Evolutionary conservation across 352 stramenopile genomes (phyloP).

Genomic region (Pythium inflatum): DNA sequence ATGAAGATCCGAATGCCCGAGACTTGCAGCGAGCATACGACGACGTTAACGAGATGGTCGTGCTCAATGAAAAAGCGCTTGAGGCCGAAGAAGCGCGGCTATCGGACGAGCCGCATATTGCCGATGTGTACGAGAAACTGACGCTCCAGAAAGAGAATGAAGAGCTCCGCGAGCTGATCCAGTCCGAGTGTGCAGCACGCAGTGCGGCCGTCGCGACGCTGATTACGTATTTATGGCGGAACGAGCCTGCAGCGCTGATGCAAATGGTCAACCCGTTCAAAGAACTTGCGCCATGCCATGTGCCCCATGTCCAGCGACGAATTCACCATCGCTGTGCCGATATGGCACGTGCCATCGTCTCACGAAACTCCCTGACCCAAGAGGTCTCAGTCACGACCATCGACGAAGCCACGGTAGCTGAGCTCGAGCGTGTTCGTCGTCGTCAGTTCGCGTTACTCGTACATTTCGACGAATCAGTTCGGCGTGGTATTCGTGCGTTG

Average conservation of each 20-base stretch:
- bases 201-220: constrained; percentile 43
- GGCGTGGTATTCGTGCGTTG: no score
- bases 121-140: constrained; percentile 25
- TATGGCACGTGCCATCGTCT: no score
- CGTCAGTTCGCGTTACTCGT: no score
- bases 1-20: neutral
- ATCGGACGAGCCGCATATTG: constrained; percentile 23
- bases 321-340: constrained; percentile 16
- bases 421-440: no score
- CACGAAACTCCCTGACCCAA: no score
- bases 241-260: neutral
- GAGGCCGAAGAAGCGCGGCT: constrained; percentile 22
- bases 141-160: constrained; percentile 48
- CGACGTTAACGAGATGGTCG: constrained; percentile 12
- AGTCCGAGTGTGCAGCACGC: constrained; percentile 32
- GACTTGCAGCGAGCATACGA: constrained; percentile 17
- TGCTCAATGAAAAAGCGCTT: constrained; percentile 43
- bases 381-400: no score
- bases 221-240: constrained; percentile 33
- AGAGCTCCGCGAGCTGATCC: constrained; percentile 44
- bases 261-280: neutral
- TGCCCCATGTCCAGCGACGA: neutral
- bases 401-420: no score
- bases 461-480: no score
- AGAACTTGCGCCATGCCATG: neutral